These are phyloP conservation scores for Dacryopinax primogenitus DNA, from an alignment of 768 basidiomycete genomes.

Conservation along the genomic window DNA sequence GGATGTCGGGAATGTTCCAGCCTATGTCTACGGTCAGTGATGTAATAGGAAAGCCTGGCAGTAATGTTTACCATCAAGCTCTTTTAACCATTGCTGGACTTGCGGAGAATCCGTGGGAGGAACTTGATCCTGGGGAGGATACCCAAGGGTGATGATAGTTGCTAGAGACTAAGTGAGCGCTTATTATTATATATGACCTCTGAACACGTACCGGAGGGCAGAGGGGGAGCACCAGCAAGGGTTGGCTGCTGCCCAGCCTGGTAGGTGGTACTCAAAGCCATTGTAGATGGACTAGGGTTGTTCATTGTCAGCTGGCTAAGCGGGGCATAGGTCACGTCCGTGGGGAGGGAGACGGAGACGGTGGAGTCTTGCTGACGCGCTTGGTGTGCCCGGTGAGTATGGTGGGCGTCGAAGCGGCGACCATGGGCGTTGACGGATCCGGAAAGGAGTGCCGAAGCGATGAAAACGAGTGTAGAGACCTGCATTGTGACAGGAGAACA, in stretches of 20 bases:
- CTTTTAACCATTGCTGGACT: slow-evolving; percentile 30
- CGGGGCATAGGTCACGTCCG: neutral
- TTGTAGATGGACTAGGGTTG: slow-evolving; percentile 26
- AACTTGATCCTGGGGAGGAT: slow-evolving; percentile 7
- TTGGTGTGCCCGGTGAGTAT: slow-evolving; percentile 1
- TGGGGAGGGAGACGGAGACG: slow-evolving; percentile 3
- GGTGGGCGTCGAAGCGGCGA: neutral
- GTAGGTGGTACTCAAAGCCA: slow-evolving; percentile 41
- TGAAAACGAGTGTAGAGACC: neutral
- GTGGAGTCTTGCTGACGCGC: neutral
- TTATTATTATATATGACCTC: neutral
- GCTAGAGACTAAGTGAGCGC: neutral
- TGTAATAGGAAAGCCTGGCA: neutral
- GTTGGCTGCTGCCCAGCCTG: slow-evolving; percentile 49
- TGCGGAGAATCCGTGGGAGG: slow-evolving; percentile 39
- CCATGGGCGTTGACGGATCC: slow-evolving; percentile 8
- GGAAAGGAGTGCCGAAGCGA: slow-evolving; percentile 8
- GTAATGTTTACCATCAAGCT: slow-evolving; percentile 13
- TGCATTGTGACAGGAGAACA: neutral
- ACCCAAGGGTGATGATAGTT: slow-evolving; percentile 12
- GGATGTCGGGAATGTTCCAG: slow-evolving; percentile 47
- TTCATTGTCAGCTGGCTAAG: neutral
- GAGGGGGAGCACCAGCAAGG: slow-evolving; percentile 47
- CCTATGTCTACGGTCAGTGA: neutral
- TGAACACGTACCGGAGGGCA: slow-evolving; percentile 35